Conservation (phyloP, 2,329 filamentous ascomycete genomes). For the Apiospora koreana region DNA sequence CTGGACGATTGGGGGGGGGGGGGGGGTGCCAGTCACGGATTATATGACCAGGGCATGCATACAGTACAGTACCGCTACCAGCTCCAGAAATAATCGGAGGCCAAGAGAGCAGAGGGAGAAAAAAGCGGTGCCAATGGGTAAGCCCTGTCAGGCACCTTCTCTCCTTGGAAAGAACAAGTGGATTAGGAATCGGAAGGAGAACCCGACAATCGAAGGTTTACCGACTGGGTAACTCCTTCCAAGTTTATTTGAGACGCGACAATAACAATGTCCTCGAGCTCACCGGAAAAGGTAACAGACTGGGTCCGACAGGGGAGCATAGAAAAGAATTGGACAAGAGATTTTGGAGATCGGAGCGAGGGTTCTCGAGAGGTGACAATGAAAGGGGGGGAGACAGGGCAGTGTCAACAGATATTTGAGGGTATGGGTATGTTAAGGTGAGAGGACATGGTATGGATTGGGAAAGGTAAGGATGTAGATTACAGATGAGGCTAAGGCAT, state of each 20-base stretch:
- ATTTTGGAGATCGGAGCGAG: slow-evolving; percentile 33
- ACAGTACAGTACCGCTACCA: slow-evolving; percentile 18
- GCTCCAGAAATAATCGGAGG: slow-evolving; percentile 8
- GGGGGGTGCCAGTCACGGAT: slow-evolving; percentile 27
- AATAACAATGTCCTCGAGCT: slow-evolving; percentile 22
- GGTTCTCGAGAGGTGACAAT: slow-evolving; percentile 27
- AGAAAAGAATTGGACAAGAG: slow-evolving; percentile 25
- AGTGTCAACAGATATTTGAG: slow-evolving; percentile 35
- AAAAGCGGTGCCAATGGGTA: slow-evolving; percentile 32
- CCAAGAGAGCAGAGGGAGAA: slow-evolving; percentile 21
- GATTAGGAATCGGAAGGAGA: slow-evolving; percentile 37
- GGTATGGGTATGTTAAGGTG: slow-evolving; percentile 24
- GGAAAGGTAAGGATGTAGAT: slow-evolving; percentile 9
- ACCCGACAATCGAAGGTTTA: slow-evolving; percentile 39
- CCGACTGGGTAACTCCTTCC: slow-evolving; percentile 34
- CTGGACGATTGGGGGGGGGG: too few species aligned
- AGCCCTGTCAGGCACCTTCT: slow-evolving; percentile 18
- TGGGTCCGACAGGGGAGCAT: slow-evolving; percentile 27
- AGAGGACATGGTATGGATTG: slow-evolving; percentile 23
- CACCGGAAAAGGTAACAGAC: slow-evolving; percentile 22
- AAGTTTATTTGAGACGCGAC: slow-evolving; percentile 30
- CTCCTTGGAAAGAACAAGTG: slow-evolving; percentile 30
- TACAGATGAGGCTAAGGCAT: slow-evolving; percentile 23
- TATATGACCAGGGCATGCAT: slow-evolving; percentile 33
- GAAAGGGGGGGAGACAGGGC: slow-evolving; percentile 22